Evolutionary conservation across 208 protist genomes (phyloP), one percentile per base, ranked within the genome.

Genomic region (Trypanosoma scelopori): DNA sequence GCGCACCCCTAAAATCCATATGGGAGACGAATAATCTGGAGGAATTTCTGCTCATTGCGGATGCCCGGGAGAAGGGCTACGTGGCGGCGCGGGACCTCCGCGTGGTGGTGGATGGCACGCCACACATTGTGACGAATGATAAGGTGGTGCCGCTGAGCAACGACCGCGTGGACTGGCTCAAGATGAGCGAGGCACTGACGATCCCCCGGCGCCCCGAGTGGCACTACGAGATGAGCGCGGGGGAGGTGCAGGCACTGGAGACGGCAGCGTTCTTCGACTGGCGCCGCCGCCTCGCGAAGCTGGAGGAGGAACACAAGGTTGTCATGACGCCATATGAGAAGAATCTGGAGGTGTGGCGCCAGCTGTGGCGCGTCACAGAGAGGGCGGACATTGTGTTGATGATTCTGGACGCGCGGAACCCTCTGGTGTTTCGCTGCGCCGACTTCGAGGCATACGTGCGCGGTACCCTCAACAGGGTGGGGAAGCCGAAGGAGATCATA

Each of bases 321-420:
- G 50, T 94, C 30, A 71, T 99, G 59, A 99, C 98, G 28, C 98
- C 98, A 25, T 99, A 98, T 69, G 98, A 99, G 84, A 98, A 98
- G 71, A 99, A 99, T 79, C 51, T 99, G 9, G 97, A 99, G 76
- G 96, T 99, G 22, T 99, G 98, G 98, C 85, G 98, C 32, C 98
- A 99, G 83, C 85, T 99, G 37, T 99, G 98, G 98, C 89, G 98
- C 25, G 98, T 99, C 39, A 81, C 98, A 32, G 98, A 99, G 84
- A 89, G 96, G 23, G 87, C 85, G 9, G 89, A 99, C 68, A 57
- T 99, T 11, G 78, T 98, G 6, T 61, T 97, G 6, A 85, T 98
- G 71, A 98, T 99, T 48, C 65, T 98, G 0, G 98, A 99, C 72
- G 94, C 94, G 0, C 78, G 98, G 41, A 99, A 99, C 81, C 98